A percentile compares a stretch with the other conserved stretches of the same genome.
Conservation (phyloP, 208 protist species). For the Trypanosoma conorhini region DNA sequence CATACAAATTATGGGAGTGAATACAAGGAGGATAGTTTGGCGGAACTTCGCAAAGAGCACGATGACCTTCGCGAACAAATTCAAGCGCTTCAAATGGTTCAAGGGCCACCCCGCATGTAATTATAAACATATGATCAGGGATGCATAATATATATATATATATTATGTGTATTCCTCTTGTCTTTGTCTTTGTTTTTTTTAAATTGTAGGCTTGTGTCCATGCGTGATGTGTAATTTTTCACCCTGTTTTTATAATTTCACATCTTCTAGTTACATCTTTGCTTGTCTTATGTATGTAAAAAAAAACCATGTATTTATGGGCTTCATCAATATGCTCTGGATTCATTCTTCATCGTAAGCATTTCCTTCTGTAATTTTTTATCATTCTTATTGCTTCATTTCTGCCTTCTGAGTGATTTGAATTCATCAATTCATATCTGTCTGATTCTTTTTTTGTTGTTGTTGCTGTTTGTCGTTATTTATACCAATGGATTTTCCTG, state of each 20-base stretch:
- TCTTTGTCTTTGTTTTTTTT: not conserved
- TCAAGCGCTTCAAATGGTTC: constrained; percentile 27
- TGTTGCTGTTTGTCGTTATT: constrained; percentile 4
- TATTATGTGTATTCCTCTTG: not conserved
- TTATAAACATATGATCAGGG: not conserved
- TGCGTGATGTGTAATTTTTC: constrained; percentile 5
- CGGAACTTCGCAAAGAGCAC: constrained; percentile 72
- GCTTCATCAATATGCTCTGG: no score
- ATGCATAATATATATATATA: not conserved
- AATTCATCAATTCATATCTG: not conserved
- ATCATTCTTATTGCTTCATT: not conserved
- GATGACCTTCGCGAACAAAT: constrained; percentile 69
- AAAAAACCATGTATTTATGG: no score
- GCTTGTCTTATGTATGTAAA: no score
- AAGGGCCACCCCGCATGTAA: constrained; percentile 6
- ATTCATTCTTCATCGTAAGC: no score
- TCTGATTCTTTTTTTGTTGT: not conserved
- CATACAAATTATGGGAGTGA: constrained; percentile 1
- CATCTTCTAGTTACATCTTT: not conserved
- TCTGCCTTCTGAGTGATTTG: no score
- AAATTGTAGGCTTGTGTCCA: not conserved
- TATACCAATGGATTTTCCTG: constrained; percentile 12
- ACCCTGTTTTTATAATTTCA: not conserved
- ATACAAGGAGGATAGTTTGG: constrained; percentile 35
- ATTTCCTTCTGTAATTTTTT: not conserved